These are phyloP conservation scores for Ogataea parapolymorpha DNA, from an alignment of 805 yeast genomes.

Conservation along the genomic window DNA sequence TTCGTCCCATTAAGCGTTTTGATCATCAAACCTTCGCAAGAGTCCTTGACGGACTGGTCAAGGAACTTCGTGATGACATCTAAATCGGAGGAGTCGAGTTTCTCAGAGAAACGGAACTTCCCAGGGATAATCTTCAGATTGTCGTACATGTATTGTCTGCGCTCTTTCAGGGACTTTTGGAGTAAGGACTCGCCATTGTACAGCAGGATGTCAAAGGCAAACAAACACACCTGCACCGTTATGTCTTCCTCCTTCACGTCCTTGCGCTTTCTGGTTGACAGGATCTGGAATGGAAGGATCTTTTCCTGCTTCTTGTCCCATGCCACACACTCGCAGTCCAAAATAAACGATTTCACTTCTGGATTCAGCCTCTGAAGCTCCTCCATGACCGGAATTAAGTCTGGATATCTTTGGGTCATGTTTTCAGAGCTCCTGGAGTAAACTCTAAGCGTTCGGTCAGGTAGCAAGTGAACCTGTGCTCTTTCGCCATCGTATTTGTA, in stretches of 20 bases:
- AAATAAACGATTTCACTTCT: conserved; percentile 55
- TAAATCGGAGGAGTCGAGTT: conserved; percentile 62
- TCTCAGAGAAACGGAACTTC: conserved; percentile 77
- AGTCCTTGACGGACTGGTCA: conserved; percentile 83
- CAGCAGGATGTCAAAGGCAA: conserved; percentile 84
- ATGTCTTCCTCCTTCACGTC: conserved; percentile 86
- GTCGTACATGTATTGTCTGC: conserved; percentile 59
- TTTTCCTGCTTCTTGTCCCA: conserved; percentile 80
- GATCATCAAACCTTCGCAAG: conserved; percentile 96
- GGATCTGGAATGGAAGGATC: conserved; percentile 88
- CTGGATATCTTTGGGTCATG: conserved; percentile 96
- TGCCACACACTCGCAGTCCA: conserved; percentile 97
- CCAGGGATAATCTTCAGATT: conserved; percentile 65
- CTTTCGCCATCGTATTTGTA: conserved; percentile 98
- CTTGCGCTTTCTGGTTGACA: conserved; percentile 91
- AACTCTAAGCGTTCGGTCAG: conserved; percentile 64
- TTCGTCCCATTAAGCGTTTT: conserved; percentile 80
- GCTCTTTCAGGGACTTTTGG: conserved; percentile 60
- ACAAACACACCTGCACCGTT: conserved; percentile 86
- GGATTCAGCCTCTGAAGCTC: conserved; percentile 36
- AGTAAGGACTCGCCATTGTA: conserved; percentile 72
- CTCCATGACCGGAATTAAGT: conserved; percentile 65
- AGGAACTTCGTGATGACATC: conserved; percentile 78
- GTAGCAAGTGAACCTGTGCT: conserved; percentile 83
- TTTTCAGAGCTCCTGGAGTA: conserved; percentile 95